Evolutionary conservation across 495 filamentous ascomycete species (phyloP).

Genomic region (Xylaria curta): DNA sequence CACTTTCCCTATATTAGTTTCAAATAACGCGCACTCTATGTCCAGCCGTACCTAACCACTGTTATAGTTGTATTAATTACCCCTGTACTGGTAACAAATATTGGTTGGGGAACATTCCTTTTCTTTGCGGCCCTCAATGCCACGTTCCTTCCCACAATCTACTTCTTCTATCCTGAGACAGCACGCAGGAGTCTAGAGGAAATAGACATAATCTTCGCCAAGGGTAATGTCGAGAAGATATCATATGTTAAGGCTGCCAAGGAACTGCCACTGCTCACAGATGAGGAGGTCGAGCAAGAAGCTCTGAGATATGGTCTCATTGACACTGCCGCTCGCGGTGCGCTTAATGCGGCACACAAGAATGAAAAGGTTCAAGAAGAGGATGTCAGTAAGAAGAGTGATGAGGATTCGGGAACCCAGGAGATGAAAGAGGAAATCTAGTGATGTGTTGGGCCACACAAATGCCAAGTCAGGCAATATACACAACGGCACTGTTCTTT

Average conservation of each 20-base stretch:
- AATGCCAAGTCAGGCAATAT: neutral
- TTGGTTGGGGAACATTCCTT: slow-evolving; percentile 78
- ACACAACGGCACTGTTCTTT: neutral
- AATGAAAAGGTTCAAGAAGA: neutral
- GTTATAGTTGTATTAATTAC: slow-evolving; percentile 77
- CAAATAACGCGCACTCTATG: neutral
- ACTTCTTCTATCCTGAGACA: slow-evolving; percentile 80
- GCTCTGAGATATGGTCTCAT: slow-evolving; percentile 67
- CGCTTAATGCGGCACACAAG: slow-evolving; percentile 3
- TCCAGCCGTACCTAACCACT: slow-evolving; percentile 15
- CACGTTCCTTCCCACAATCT: slow-evolving; percentile 74
- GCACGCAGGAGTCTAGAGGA: slow-evolving; percentile 74
- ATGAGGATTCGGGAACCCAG: slow-evolving; percentile 10
- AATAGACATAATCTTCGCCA: slow-evolving; percentile 71
- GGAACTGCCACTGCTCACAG: slow-evolving; percentile 70
- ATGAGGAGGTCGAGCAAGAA: slow-evolving; percentile 68
- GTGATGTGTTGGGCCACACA: neutral
- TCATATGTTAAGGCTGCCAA: slow-evolving; percentile 73
- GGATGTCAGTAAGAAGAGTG: slow-evolving; percentile 14
- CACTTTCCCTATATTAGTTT: neutral
- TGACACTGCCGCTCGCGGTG: slow-evolving; percentile 38
- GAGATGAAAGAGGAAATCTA: slow-evolving; percentile 1
- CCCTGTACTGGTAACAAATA: slow-evolving; percentile 71
- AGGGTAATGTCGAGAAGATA: slow-evolving; percentile 77
- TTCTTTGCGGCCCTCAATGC: slow-evolving; percentile 78